These are phyloP conservation scores for Spinacia oleracea DNA, from an alignment of 179 eudicot genomes.

Conservation along the genomic window DNA sequence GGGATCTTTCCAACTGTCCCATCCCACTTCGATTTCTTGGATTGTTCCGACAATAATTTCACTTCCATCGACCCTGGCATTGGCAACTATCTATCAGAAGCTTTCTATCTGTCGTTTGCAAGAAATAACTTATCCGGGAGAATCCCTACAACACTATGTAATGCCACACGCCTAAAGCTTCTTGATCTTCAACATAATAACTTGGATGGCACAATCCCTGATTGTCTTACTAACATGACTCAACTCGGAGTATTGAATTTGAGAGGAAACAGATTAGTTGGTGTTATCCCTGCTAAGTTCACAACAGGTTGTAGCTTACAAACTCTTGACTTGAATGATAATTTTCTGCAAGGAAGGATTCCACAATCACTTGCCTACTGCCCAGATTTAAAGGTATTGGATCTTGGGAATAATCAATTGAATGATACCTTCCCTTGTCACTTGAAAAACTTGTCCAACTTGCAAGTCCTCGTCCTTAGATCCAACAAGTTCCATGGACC, in stretches of 20 bases:
- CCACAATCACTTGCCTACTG: slow-evolving; percentile 31
- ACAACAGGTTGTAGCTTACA: background rate
- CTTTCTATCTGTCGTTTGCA: slow-evolving; percentile 34
- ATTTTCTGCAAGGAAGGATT: no score
- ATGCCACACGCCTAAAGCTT: slow-evolving; percentile 26
- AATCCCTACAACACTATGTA: slow-evolving; percentile 53
- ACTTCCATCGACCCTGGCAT: slow-evolving; percentile 32
- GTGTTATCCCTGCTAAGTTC: background rate
- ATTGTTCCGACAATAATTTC: slow-evolving; percentile 45
- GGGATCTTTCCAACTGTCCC: slow-evolving; percentile 41
- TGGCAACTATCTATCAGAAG: background rate
- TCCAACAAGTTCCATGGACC: slow-evolving; percentile 37
- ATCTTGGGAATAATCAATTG: no score
- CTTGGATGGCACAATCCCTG: slow-evolving; percentile 30
- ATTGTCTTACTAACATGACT: slow-evolving; percentile 13
- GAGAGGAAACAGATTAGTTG: slow-evolving; percentile 5
- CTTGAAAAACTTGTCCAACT: background rate
- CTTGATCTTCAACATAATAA: slow-evolving; percentile 46
- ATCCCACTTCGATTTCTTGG: slow-evolving; percentile 14
- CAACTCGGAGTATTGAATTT: background rate
- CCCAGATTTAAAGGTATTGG: slow-evolving; percentile 21
- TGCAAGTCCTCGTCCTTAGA: slow-evolving; percentile 38
- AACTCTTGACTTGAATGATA: slow-evolving; percentile 12
- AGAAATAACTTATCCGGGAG: slow-evolving; percentile 38
- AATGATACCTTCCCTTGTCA: no score